Evolutionary conservation across 495 filamentous ascomycete species (phyloP).

Genomic region (Halenospora varia): DNA sequence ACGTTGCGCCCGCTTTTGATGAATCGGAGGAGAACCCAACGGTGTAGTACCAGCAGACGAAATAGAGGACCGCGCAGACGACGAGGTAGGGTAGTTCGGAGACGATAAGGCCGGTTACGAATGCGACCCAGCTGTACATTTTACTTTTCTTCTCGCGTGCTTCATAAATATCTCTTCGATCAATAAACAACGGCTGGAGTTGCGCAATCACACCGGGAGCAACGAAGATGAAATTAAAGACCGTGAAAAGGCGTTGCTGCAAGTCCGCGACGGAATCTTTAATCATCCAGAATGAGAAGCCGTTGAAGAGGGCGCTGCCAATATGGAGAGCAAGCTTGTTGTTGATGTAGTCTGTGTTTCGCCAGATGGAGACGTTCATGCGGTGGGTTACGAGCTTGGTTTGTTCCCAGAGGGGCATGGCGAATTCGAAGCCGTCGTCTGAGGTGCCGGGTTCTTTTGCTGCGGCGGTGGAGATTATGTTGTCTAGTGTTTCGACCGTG

Average conservation of each 20-base stretch:
- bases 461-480: conserved; percentile 43
- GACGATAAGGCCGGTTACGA: conserved; percentile 45
- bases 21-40: conserved; percentile 42
- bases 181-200: conserved; percentile 68
- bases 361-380: conserved; percentile 32
- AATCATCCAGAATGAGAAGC: conserved; percentile 42
- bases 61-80: conserved; percentile 53
- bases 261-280: conserved; percentile 26
- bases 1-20: conserved; percentile 36
- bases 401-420: conserved; percentile 32
- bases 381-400: conserved; percentile 30
- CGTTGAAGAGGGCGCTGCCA: conserved; percentile 45
- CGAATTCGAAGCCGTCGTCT: conserved; percentile 46
- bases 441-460: conserved; percentile 14
- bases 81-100: conserved; percentile 59
- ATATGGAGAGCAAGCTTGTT: conserved; percentile 39
- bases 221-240: conserved; percentile 36
- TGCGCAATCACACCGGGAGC: conserved; percentile 34
- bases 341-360: conserved; percentile 40
- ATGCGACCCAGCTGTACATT: conserved; percentile 68
- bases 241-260: conserved; percentile 32
- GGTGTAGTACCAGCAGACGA: conserved; percentile 56
- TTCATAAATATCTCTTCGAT: conserved; percentile 65
- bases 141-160: conserved; percentile 69
- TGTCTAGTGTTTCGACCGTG: conserved; percentile 40